These are phyloP conservation scores for Fagopyrum tataricum DNA, from an alignment of 148 eudicot species.

Conservation along the genomic window DNA sequence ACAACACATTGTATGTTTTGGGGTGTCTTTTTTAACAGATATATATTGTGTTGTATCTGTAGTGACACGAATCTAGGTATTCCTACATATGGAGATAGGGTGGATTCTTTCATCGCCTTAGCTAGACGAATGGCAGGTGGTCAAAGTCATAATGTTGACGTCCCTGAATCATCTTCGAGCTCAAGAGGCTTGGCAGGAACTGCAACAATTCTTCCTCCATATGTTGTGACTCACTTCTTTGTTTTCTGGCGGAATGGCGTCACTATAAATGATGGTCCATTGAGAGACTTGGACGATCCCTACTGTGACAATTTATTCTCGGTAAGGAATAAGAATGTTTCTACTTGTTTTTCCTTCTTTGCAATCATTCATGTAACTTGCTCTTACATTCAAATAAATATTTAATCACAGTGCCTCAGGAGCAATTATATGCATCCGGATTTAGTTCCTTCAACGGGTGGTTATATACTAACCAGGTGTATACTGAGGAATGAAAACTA, in stretches of 20 bases:
- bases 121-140: no score
- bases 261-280: slow-evolving; percentile 77
- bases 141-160: slow-evolving; percentile 21
- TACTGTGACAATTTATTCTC: slow-evolving; percentile 72
- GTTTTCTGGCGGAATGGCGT: slow-evolving; percentile 93
- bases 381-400: background rate
- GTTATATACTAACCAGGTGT: slow-evolving; percentile 50
- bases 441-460: slow-evolving; percentile 51
- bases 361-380: background rate
- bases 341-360: background rate
- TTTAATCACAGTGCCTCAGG: slow-evolving; percentile 43
- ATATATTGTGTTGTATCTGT: slow-evolving; percentile 15
- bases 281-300: slow-evolving; percentile 90
- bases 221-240: slow-evolving; percentile 60
- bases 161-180: slow-evolving; percentile 52
- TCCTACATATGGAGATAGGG: slow-evolving; percentile 71
- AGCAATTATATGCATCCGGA: slow-evolving; percentile 55
- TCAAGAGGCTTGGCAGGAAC: slow-evolving; percentile 69
- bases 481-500: slow-evolving; percentile 42
- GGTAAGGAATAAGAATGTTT: slow-evolving; percentile 30
- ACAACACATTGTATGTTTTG: background rate
- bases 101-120: slow-evolving; percentile 23
- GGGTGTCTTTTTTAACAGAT: background rate
- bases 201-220: slow-evolving; percentile 73
- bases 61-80: slow-evolving; percentile 97